A percentile compares a stretch with the other conserved stretches of the same genome.
Conservation (phyloP, 352 stramenopile species). For the Pythium aquatile region DNA sequence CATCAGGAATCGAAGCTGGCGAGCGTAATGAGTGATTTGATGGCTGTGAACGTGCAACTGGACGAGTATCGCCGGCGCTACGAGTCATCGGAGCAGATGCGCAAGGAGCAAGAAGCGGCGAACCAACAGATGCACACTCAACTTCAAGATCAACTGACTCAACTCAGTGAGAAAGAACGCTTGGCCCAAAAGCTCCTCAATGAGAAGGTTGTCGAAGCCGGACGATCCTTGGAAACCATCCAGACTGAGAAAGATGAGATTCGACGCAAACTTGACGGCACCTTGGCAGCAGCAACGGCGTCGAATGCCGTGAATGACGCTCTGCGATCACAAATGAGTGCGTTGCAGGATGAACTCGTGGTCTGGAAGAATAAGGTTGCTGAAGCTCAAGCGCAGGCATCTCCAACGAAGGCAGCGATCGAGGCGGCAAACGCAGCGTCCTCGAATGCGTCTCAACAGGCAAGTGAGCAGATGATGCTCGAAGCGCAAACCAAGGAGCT, state of each 20-base stretch:
- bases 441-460: slow-evolving; percentile 25
- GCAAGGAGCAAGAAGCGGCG: slow-evolving; percentile 61
- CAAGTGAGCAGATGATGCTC: slow-evolving; percentile 52
- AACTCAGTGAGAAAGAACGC: slow-evolving; percentile 49
- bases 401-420: slow-evolving; percentile 15
- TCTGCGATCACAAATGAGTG: slow-evolving; percentile 37
- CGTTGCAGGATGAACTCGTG: slow-evolving; percentile 41
- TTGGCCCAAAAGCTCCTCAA: slow-evolving; percentile 41
- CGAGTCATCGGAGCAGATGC: slow-evolving; percentile 62
- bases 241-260: slow-evolving; percentile 45
- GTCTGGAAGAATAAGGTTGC: slow-evolving; percentile 39
- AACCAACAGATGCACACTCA: slow-evolving; percentile 49
- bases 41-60: slow-evolving; percentile 71
- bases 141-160: slow-evolving; percentile 46
- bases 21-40: slow-evolving; percentile 67
- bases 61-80: slow-evolving; percentile 70
- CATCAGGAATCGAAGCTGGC: slow-evolving; percentile 71
- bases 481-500: slow-evolving; percentile 77
- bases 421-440: slow-evolving; percentile 8
- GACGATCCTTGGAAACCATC: slow-evolving; percentile 30
- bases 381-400: slow-evolving; percentile 22
- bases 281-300: slow-evolving; percentile 27
- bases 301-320: slow-evolving; percentile 33
- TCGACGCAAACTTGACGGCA: slow-evolving; percentile 42
- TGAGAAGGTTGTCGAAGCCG: slow-evolving; percentile 35